Base-by-base conservation (phyloP, 805 yeast species). In the Hanseniaspora taiwanica region DNA sequence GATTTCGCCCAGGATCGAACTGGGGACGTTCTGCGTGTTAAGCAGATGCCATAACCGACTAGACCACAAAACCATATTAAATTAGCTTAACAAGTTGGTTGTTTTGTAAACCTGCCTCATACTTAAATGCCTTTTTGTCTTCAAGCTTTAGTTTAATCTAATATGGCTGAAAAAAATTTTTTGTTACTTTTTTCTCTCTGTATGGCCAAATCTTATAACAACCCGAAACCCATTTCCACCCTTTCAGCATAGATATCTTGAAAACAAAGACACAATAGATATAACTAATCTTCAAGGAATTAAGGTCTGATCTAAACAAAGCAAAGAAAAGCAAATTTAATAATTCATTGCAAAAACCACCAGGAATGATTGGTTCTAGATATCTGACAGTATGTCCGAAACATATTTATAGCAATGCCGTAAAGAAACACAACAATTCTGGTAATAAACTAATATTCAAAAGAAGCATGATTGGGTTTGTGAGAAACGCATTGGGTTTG, bases 21-120 rank as follows among this genome's bases (percentile, higher is more conserved):
- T 86, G 96, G 96, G 96, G 96, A 89, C 96, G 87, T 83, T 83
- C 91, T 85, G 96, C 96, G 96, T 87, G 96, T 87, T 85, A 86
- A 84, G 96, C 96, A 86, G 91, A 83, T 83, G 96, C 94, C 96
- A 87, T 87, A 77, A 86, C 96, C 96, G 69, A 86, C 95, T 86
- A 86, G 95, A 86, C 96, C 96, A 86, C 86, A 78, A 76, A 78
- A 78, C 91, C 91, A n/a, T n/a, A n/a, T n/a, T n/a, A n/a, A n/a
- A n/a, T n/a, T n/a, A n/a, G n/a, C n/a, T n/a, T n/a, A n/a, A n/a
- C n/a, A n/a, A n/a, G n/a, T n/a, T n/a, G n/a, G n/a, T n/a, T n/a
- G n/a, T n/a, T n/a, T n/a, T n/a, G n/a, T n/a, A n/a, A n/a, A n/a
- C n/a, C n/a, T n/a, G n/a, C n/a, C n/a, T n/a, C n/a, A n/a, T n/a